Conservation (phyloP, 2,329 filamentous ascomycete genomes). For the Gaeumannomyces tritici region DNA sequence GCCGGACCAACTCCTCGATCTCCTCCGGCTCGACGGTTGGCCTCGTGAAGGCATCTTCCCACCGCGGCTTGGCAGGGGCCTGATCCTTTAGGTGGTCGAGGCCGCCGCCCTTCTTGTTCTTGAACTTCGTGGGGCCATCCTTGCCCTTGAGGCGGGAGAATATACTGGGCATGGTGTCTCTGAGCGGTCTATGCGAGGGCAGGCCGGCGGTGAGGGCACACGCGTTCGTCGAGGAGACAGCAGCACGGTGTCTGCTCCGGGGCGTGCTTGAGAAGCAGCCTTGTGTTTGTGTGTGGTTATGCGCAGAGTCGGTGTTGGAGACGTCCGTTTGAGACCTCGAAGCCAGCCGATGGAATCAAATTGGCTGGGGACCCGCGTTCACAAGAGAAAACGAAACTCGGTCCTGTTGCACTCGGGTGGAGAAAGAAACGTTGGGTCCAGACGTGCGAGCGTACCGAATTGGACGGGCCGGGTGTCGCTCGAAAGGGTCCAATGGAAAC, state of each 20-base stretch:
- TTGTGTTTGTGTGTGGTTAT: neutral
- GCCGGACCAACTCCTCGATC: conserved; percentile 75
- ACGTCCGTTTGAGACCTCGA: conserved; percentile 5
- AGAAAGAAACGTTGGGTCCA: neutral
- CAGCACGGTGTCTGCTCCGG: conserved; percentile 11
- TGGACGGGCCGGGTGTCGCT: neutral
- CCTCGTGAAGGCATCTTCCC: conserved; percentile 82
- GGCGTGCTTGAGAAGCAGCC: conserved; percentile 1
- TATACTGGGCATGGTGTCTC: conserved; percentile 40
- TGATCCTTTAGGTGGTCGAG: conserved; percentile 38
- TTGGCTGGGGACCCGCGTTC: neutral
- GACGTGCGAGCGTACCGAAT: neutral
- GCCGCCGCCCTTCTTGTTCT: conserved; percentile 55
- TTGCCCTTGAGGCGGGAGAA: conserved; percentile 65
- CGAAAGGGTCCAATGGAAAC: neutral
- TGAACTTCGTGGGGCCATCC: conserved; percentile 50
- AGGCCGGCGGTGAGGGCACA: neutral
- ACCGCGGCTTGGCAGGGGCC: conserved; percentile 60
- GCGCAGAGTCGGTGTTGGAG: neutral
- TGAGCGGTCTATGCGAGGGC: neutral
- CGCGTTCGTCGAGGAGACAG: neutral
- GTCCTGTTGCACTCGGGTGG: neutral
- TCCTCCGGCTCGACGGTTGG: conserved; percentile 80
- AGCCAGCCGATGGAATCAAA: neutral
- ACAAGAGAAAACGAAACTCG: neutral